Conservation (phyloP, 441 rosid genomes). For the Brassica balearica region DNA sequence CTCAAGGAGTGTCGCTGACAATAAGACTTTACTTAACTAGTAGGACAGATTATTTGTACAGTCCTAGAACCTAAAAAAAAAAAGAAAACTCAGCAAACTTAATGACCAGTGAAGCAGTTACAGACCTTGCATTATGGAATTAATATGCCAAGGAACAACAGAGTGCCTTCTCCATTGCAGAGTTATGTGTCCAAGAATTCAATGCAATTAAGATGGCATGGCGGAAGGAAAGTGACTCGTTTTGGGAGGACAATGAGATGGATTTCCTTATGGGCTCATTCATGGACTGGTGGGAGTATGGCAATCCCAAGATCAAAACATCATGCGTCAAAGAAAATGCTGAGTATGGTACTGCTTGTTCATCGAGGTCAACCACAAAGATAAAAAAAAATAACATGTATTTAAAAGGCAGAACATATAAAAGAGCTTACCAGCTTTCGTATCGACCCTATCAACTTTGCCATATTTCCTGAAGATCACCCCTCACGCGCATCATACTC, state of each 20-base stretch:
- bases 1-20: no score
- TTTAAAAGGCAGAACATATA: not conserved
- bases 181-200: no score
- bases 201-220: no score
- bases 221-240: not conserved
- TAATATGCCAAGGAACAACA: constrained; percentile 88
- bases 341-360: constrained; percentile 1
- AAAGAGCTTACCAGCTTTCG: constrained; percentile 57
- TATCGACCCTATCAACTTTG: constrained; percentile 91
- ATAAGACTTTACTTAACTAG: constrained; percentile 40
- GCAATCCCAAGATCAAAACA: no score
- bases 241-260: no score
- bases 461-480: constrained; percentile 88
- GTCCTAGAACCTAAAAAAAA: no score
- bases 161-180: constrained; percentile 65
- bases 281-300: no score
- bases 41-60: constrained; percentile 50
- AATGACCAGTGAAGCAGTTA: constrained; percentile 59
- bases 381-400: not conserved
- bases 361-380: constrained; percentile 13
- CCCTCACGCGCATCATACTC: constrained; percentile 89
- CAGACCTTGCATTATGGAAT: constrained; percentile 89
- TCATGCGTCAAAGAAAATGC: no score
- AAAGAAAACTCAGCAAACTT: no score
- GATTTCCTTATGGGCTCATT: no score